These are phyloP conservation scores for Ophiostoma triangulosporum DNA, from an alignment of 2,329 filamentous ascomycete genomes.

Conservation along the genomic window DNA sequence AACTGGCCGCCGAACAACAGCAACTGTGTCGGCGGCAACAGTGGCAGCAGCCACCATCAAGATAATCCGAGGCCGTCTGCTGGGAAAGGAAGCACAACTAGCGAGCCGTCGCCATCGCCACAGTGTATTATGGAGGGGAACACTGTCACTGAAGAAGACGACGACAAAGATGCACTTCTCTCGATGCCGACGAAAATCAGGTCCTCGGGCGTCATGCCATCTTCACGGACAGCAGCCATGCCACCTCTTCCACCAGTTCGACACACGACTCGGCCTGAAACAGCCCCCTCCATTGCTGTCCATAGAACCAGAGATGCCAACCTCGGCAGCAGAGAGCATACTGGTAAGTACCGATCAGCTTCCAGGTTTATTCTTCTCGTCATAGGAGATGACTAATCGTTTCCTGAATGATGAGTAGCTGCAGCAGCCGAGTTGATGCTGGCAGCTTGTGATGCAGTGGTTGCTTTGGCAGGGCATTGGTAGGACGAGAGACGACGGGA, in stretches of 20 bases:
- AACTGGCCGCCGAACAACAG: background rate
- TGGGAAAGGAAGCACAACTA: slow-evolving; percentile 19
- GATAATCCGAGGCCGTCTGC: background rate
- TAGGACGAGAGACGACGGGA: too few relatives aligned
- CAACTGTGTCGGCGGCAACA: too few relatives aligned
- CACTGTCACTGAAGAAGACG: slow-evolving; percentile 5
- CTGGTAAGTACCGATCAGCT: too few relatives aligned
- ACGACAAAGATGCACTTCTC: background rate
- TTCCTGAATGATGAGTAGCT: too few relatives aligned
- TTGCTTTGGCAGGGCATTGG: too few relatives aligned
- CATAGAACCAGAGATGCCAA: background rate
- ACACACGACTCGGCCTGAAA: background rate
- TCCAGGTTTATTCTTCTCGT: too few relatives aligned
- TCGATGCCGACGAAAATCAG: background rate
- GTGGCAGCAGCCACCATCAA: background rate
- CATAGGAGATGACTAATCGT: too few relatives aligned
- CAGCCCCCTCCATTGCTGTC: background rate
- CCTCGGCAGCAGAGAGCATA: background rate
- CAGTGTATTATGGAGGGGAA: slow-evolving; percentile 33
- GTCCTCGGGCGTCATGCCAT: background rate
- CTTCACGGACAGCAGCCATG: background rate
- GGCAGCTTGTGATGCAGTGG: too few relatives aligned
- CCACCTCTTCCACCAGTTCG: background rate
- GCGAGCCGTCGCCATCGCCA: slow-evolving; percentile 24
- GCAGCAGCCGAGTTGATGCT: too few relatives aligned